Conservation (phyloP, 1,139 yeast genomes). For the Candida pseudoviswanathii region DNA sequence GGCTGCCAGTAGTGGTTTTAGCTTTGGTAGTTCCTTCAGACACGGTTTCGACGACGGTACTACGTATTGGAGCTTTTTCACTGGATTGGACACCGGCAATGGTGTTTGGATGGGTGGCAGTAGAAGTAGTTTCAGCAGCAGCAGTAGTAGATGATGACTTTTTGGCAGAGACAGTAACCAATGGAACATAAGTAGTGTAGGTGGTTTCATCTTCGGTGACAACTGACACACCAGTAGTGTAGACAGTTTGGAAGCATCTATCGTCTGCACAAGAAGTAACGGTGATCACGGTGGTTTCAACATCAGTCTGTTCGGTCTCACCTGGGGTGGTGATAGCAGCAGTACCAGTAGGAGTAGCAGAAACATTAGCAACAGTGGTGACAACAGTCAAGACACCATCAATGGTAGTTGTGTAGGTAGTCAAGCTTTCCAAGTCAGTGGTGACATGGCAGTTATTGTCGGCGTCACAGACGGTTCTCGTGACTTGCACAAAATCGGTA, state of each 20-base stretch:
- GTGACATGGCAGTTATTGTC: conserved; percentile 36
- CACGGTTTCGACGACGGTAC: background rate
- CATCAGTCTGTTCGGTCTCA: conserved; percentile 16
- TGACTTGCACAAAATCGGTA: conserved; percentile 24
- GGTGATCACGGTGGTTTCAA: conserved; percentile 32
- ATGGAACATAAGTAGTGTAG: conserved; percentile 35
- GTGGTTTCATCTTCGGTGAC: conserved; percentile 21
- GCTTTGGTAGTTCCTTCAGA: conserved; percentile 16
- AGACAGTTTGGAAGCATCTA: conserved; percentile 31
- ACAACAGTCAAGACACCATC: conserved; percentile 44
- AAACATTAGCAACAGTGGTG: conserved; percentile 15
- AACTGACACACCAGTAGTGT: conserved; percentile 30
- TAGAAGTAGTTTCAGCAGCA: background rate
- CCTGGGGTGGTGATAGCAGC: conserved; percentile 10
- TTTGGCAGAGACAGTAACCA: conserved; percentile 12
- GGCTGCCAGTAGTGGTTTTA: conserved; percentile 14
- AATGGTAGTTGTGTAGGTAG: conserved; percentile 43
- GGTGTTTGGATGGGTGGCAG: conserved; percentile 3
- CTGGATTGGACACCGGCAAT: background rate
- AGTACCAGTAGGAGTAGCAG: conserved; percentile 20
- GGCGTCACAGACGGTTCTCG: conserved; percentile 39
- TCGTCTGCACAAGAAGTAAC: conserved; percentile 50
- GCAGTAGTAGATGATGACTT: conserved; percentile 2
- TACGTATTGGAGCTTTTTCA: background rate
- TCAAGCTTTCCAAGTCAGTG: conserved; percentile 34